Base-by-base conservation (phyloP, 2,329 filamentous ascomycete species). In the Aspergillus hortae region DNA sequence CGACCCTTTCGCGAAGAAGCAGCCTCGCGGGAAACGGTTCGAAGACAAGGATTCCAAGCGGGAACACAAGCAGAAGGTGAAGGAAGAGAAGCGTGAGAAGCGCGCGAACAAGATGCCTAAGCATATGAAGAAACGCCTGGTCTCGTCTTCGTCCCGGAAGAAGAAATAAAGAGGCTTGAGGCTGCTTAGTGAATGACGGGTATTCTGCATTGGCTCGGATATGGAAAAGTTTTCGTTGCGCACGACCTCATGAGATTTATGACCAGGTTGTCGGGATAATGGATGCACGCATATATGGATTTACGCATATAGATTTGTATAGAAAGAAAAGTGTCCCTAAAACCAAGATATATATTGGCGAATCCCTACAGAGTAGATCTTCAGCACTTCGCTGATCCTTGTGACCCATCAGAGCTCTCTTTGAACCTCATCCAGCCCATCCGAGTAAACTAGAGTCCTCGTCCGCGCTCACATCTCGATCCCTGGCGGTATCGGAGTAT, bases 101-200 rank as follows among this genome's bases (percentile, higher is more conserved):
- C 80, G 94, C 54, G 90, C 92, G 71, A 88, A 89, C 4, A 99
- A 99, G 79, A 95, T 99, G 74, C 92, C 94, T 0, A 99, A 99
- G 75, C 85, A 95, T 68, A 60, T 96, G 32, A 99, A 99, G 81
- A 97, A 96, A 79, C 61, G 61, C 2, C 59, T 70, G 15, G 61
- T 70, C 10, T 60, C 67, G 43, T 48, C 59, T 4, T 69, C 67
- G 12, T 56, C 65, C 5, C 50, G 53, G 7, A 74, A 71, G 62
- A 71, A 67, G 61, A 71, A 71, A 59, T 74, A 59, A 58, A 47
- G 11, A 30, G 32, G n/a, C 11, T 53, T 38, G 27, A 19, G 38
- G 21, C 27, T 21, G 10, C 25, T 14, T 17, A 25, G 38, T 43
- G 32, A 27, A 48, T 35, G 14, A 54, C 51, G 41, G 41, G 50